Base-by-base conservation (phyloP, 1,139 yeast species). In the Candida frijolesensis region DNA sequence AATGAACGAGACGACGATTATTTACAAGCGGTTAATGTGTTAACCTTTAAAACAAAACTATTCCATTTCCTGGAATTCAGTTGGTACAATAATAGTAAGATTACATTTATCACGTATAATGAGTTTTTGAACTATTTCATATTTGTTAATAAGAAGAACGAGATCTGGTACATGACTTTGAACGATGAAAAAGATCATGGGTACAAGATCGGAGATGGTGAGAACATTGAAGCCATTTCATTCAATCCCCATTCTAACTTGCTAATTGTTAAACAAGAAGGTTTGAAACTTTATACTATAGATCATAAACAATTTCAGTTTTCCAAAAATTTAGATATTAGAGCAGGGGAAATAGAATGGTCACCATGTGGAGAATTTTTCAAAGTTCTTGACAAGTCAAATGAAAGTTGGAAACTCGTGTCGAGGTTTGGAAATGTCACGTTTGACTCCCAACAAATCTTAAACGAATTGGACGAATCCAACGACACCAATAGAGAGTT, bases 361-460 rank as follows among this genome's bases (percentile, higher is more conserved):
- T 66, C 79, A 0, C 64, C 71, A 1, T 65, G 73, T 57, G 80
- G 80, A 2, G 60, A 60, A 18, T 74, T 67, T 51, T 69, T 74
- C 50, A 55, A 60, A 1, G 30, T 66, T 1, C 51, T 66, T 12
- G 60, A 66, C 50, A 48, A 51, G 2, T 55, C 64, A 15, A n/a
- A 22, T n/a, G 70, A 69, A 0, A 53, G 54, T 37, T 76, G 79
- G 80, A 60, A 63, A 12, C 54, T 74, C 5, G 58, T 62, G 34
- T 68, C 78, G 3, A 70, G 67, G 51, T 74, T 73, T 53, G 80
- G 80, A 1, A 63, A 64, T 38, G 52, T 57, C 3, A 58, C 66
- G 10, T 74, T 72, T 53, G 65, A 63, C 49, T 68, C 78, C 0
- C 54, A 56, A 3, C 63, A 62, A 30, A 51, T 66, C 0, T 50